Evolutionary conservation across 1,139 yeast genomes (phyloP).

Genomic region (Komagataea norvegica): DNA sequence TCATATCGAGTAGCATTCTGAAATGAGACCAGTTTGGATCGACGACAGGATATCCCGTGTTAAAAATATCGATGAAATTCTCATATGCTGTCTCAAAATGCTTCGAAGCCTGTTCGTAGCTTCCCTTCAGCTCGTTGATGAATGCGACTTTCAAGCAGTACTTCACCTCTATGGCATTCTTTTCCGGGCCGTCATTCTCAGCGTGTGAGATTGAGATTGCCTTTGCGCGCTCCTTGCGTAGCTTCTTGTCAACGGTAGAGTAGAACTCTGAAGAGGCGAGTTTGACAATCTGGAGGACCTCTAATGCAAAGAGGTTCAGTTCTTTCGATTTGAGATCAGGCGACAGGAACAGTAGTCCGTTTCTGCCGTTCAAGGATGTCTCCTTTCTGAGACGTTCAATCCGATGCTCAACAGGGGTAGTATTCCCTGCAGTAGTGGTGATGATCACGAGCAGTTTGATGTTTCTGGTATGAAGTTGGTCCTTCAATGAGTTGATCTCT

Average conservation of each 20-base stretch:
- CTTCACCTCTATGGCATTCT: slow-evolving; percentile 43
- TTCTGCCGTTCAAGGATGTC: slow-evolving; percentile 39
- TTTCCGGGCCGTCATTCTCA: slow-evolving; percentile 22
- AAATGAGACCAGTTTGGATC: slow-evolving; percentile 37
- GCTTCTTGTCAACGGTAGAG: slow-evolving; percentile 32
- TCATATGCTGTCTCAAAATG: slow-evolving; percentile 48
- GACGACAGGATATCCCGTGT: slow-evolving; percentile 19
- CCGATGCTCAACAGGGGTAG: slow-evolving; percentile 32
- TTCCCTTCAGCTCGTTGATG: slow-evolving; percentile 43
- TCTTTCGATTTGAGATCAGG: slow-evolving; percentile 35
- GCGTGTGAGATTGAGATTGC: slow-evolving; percentile 14
- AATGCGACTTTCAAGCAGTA: slow-evolving; percentile 46
- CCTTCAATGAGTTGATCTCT: slow-evolving; percentile 34
- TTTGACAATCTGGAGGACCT: slow-evolving; percentile 35
- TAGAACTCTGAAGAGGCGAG: slow-evolving; percentile 41
- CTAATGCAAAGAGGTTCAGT: slow-evolving; percentile 34
- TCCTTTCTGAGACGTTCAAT: slow-evolving; percentile 35
- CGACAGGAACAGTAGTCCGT: slow-evolving; percentile 40
- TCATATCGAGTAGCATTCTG: slow-evolving; percentile 50
- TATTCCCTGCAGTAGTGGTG: slow-evolving; percentile 27
- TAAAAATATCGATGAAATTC: slow-evolving; percentile 37
- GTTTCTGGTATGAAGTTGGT: slow-evolving; percentile 29
- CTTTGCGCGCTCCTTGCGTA: slow-evolving; percentile 31
- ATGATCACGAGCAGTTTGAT: slow-evolving; percentile 32
- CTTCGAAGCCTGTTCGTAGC: slow-evolving; percentile 42